Base-by-base conservation (phyloP, 108 stramenopile species). In the Cyclotella sp. region DNA sequence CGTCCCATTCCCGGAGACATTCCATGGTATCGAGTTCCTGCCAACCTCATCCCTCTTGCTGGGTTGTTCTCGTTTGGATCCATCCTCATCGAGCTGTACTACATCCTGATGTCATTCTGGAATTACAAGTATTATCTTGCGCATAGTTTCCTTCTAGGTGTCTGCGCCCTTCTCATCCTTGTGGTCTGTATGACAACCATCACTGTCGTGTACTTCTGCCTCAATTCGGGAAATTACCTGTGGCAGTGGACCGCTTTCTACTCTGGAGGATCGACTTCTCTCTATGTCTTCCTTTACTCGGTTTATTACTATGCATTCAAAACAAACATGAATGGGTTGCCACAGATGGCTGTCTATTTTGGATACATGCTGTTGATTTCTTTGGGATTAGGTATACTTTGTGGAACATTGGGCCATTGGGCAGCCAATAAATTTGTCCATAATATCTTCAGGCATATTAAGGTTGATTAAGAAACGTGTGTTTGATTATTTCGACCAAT, bases 61-160 rank as follows among this genome's bases (percentile, higher is more conserved):
- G 98, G 98, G 39, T 73, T 98, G 10, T 89, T 98, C 43, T 96
- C 96, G 27, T 99, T 98, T 75, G 98, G 97, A 54, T 93, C 93
- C 58, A 98, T 98, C 85, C 97, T 98, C 84, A 98, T 99, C 84
- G 98, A 98, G 76, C 93, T 98, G 58, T 98, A 98, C 85, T 98
- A 95, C 86, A 89, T 98, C 28, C 83, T 97, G 86, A 96, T 95
- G 21, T 93, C 91, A 12, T 85, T 96, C 51, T 98, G 97, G 96
- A 94, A 93, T 80, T 98, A 98, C 96, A 98, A 97, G 88, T 98
- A 97, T 83, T 99, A 99, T 88, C 98, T 98, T 79, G 99, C 98
- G 39, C 98, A 98, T 78, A 97, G 97, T 52, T 99, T 98, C 80
- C 75, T 99, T 66, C 85, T 98, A 71, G 92, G 97, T 39, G 99